Percentiles rank a stretch among this genome's conserved stretches.
phyloP scores from a whole-genome alignment of 805 yeast species.

The Starmerella bombicola region DNA sequence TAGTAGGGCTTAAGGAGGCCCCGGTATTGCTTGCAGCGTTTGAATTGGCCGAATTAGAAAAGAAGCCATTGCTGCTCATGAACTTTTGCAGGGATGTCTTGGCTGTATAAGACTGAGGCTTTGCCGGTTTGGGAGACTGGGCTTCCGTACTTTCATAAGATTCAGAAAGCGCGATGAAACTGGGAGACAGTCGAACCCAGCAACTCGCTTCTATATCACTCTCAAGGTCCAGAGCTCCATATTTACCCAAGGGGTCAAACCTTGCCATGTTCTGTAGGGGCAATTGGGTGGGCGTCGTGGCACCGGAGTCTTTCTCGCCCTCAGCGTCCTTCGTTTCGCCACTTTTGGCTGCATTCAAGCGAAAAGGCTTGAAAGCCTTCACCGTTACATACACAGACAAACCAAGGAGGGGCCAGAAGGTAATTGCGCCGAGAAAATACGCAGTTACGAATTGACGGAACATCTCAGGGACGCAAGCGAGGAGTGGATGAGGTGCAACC shows the following conservation, averaged over 20 bases:
- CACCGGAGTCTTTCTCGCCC: background rate
- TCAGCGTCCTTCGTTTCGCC: background rate
- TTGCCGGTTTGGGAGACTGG: background rate
- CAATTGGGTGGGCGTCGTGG: background rate
- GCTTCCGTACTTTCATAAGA: slow-evolving; percentile 8
- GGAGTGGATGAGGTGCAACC: too few relatives aligned
- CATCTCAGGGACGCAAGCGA: too few relatives aligned
- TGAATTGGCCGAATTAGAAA: too few relatives aligned
- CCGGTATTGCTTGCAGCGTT: background rate
- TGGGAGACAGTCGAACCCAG: slow-evolving; percentile 15
- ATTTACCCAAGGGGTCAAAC: background rate
- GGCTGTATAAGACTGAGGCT: slow-evolving; percentile 31
- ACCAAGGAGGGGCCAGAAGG: slow-evolving; percentile 54
- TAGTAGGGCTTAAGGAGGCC: background rate
- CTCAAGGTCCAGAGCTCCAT: slow-evolving; percentile 2
- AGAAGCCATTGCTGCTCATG: slow-evolving; percentile 25
- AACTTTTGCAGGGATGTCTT: slow-evolving; percentile 49
- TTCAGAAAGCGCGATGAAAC: slow-evolving; percentile 6
- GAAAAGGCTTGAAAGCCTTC: background rate
- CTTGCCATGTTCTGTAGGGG: background rate
- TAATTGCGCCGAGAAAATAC: slow-evolving; percentile 68
- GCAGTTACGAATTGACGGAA: slow-evolving; percentile 22
- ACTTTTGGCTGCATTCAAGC: too few relatives aligned
- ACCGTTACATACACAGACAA: slow-evolving; percentile 29
- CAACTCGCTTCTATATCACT: slow-evolving; percentile 15